Percentiles rank a stretch among this genome's conserved stretches.
These are phyloP conservation scores for Plasmodium reichenowi DNA, from an alignment of 169 alveolate genomes.

Conservation along the genomic window DNA sequence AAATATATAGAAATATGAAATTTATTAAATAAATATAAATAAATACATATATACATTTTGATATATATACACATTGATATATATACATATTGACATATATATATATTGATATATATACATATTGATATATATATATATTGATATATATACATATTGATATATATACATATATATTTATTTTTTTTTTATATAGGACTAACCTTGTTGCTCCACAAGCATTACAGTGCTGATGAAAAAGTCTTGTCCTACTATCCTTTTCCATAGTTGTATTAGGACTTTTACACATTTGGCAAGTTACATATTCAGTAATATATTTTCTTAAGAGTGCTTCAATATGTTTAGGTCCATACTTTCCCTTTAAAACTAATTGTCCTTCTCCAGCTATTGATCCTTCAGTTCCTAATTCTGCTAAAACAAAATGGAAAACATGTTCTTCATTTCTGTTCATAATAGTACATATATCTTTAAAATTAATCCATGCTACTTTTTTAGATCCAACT, in stretches of 20 bases:
- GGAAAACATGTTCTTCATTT: conserved; percentile 94
- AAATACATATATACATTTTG: no score
- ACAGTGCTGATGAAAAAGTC: conserved; percentile 93
- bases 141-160: no score
- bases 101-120: no score
- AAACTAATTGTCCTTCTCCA: conserved; percentile 95
- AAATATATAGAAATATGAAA: no score
- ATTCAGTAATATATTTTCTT: conserved; percentile 94
- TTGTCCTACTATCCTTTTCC: conserved; percentile 93
- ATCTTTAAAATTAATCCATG: conserved; percentile 95
- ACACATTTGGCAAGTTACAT: conserved; percentile 96
- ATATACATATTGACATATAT: no score
- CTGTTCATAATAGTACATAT: conserved; percentile 93
- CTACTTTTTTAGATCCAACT: conserved; percentile 96
- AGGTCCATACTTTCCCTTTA: conserved; percentile 94
- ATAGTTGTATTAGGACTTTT: conserved; percentile 94
- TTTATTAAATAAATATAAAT: no score
- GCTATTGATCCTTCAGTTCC: conserved; percentile 95
- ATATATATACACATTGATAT: no score
- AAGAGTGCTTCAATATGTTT: conserved; percentile 94
- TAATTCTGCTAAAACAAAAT: conserved; percentile 94
- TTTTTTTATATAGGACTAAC: conserved; percentile 54
- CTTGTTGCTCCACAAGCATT: conserved; percentile 95
- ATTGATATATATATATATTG: no score
- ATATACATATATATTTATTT: no score